Evolutionary conservation across 1,284 basidiomycete genomes (phyloP).

Genomic region (Ceratobasidium sp.): DNA sequence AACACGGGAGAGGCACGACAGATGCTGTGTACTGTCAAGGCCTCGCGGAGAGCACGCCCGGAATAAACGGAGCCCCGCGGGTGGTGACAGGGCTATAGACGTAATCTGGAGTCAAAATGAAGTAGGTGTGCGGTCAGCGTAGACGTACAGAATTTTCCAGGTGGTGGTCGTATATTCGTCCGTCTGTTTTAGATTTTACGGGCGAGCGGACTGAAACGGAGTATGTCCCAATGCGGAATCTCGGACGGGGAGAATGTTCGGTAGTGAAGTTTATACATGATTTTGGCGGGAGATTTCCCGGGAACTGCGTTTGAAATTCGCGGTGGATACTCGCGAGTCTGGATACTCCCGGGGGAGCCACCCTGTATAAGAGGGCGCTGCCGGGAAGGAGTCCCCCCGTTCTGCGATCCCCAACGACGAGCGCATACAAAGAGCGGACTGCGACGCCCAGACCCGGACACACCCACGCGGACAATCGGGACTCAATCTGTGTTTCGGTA

Average conservation of each 20-base stretch:
- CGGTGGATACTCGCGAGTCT: background rate
- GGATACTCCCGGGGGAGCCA: background rate
- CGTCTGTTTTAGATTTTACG: slow-evolving; percentile 4
- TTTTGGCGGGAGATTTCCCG: slow-evolving; percentile 12
- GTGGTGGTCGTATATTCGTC: too few relatives aligned
- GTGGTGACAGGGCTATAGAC: background rate
- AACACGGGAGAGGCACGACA: background rate
- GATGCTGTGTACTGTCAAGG: background rate
- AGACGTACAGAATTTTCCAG: background rate
- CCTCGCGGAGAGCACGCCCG: background rate
- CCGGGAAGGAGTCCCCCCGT: background rate
- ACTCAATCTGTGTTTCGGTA: slow-evolving; percentile 9
- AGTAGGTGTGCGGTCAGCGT: too few relatives aligned
- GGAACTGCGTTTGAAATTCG: background rate
- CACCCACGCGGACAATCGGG: slow-evolving; percentile 3
- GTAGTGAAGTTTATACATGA: background rate
- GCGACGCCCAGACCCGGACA: slow-evolving; percentile 4
- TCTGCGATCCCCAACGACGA: background rate
- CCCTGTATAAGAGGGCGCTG: background rate
- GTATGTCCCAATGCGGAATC: background rate
- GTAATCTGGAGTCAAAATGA: background rate
- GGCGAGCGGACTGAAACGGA: background rate
- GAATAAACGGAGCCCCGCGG: background rate
- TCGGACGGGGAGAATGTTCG: slow-evolving; percentile 9
- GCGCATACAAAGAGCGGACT: background rate